phyloP scores from a whole-genome alignment of 257 asterid species.

The Nicotiana attenuata region DNA sequence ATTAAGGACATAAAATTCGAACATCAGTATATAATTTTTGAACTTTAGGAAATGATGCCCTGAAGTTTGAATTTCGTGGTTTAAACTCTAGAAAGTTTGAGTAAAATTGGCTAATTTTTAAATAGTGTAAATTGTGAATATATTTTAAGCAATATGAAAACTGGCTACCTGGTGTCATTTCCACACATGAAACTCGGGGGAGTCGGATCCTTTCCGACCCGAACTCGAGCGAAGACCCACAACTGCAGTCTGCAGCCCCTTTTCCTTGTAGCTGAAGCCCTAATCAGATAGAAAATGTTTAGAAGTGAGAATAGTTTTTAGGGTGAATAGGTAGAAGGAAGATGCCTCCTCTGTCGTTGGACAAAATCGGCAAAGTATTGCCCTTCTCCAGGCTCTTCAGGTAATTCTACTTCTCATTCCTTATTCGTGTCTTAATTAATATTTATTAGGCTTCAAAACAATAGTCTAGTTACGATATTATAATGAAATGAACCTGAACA shows the following conservation, averaged over 20 bases:
- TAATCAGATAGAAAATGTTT: not conserved
- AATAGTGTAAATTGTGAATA: no score
- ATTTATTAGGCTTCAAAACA: not conserved
- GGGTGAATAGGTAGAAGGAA: not conserved
- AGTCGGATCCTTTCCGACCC: not conserved
- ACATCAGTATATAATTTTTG: no score
- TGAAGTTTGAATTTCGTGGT: no score
- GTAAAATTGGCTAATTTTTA: no score
- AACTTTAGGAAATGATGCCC: no score
- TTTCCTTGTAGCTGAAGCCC: not conserved
- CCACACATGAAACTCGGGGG: not conserved
- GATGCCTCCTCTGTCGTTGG: slow-evolving; percentile 18
- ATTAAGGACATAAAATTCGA: no score
- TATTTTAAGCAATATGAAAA: no score
- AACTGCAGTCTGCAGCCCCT: no score
- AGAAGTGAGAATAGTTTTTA: not conserved
- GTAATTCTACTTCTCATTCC: slow-evolving; percentile 4
- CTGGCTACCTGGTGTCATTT: no score
- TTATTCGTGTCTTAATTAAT: not conserved
- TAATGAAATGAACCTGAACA: not conserved
- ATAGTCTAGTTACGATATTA: not conserved
- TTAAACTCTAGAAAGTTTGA: no score
- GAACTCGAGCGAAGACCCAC: not conserved
- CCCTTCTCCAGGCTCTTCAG: slow-evolving; percentile 31
- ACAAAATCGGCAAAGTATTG: slow-evolving; percentile 19